Evolutionary conservation across 164 flowering plant genomes (phyloP).

Genomic region (Platanus orientalis): DNA sequence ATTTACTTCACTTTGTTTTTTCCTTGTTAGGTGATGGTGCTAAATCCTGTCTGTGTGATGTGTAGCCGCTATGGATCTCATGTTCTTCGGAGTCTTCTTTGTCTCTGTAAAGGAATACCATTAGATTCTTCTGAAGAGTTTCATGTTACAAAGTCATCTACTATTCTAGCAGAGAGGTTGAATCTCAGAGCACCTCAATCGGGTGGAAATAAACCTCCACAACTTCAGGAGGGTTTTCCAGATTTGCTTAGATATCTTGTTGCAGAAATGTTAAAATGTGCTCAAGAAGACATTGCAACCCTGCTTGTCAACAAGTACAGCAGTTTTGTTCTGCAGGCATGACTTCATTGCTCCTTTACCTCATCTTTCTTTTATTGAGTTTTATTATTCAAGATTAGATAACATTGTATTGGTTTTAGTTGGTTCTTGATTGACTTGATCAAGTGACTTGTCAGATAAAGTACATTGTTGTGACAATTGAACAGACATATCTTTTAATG

Average conservation of each 20-base stretch:
- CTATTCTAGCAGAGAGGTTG: conserved; percentile 53
- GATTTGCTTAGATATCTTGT: conserved; percentile 54
- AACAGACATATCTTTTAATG: too few species aligned
- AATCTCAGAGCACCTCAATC: conserved; percentile 35
- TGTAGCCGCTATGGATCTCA: conserved; percentile 84
- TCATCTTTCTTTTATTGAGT: background rate
- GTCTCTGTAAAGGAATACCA: conserved; percentile 74
- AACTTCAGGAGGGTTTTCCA: conserved; percentile 51
- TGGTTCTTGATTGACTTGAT: background rate
- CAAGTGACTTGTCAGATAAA: background rate
- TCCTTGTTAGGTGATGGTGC: conserved; percentile 52
- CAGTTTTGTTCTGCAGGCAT: conserved; percentile 86
- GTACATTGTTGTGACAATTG: too few species aligned
- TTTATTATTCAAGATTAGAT: background rate
- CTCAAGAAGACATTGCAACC: conserved; percentile 32
- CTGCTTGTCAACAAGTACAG: conserved; percentile 61
- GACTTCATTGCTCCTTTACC: background rate
- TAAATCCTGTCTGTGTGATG: conserved; percentile 59
- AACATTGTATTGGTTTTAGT: background rate
- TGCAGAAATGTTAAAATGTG: conserved; percentile 44
- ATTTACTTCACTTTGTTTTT: conserved; percentile 6
- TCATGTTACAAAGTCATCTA: conserved; percentile 56
- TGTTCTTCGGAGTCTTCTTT: conserved; percentile 89
- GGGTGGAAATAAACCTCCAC: conserved; percentile 19
- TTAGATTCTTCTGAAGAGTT: conserved; percentile 48